phyloP scores from a whole-genome alignment of 2,329 filamentous ascomycete genomes.

The Albifimbria verrucaria region DNA sequence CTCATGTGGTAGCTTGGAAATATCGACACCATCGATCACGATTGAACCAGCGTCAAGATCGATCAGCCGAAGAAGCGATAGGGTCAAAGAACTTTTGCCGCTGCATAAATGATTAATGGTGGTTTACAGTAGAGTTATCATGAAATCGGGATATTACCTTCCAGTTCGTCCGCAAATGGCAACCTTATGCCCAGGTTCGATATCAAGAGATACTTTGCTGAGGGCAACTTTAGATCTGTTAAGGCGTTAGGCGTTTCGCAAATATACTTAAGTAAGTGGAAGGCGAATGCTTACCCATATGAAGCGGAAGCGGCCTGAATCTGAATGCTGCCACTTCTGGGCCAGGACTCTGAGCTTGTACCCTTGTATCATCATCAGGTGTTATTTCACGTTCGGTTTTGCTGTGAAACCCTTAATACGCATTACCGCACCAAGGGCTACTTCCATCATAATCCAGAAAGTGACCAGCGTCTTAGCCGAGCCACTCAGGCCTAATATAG shows the following conservation, averaged over 20 bases:
- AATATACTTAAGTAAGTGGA: too few species aligned
- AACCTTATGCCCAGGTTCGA: conserved; percentile 41
- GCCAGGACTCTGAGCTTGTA: conserved; percentile 27
- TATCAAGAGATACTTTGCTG: conserved; percentile 15
- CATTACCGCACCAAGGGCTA: conserved; percentile 30
- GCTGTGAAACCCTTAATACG: conserved; percentile 30
- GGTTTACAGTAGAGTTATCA: too few species aligned
- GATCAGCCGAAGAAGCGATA: conserved; percentile 45
- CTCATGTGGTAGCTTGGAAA: conserved; percentile 38
- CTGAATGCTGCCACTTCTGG: conserved; percentile 22
- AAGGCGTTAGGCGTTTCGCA: conserved; percentile 20
- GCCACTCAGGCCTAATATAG: conserved; percentile 27
- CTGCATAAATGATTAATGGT: too few species aligned
- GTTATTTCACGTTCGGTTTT: conserved; percentile 13
- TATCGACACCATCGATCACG: conserved; percentile 38
- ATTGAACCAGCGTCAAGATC: conserved; percentile 36
- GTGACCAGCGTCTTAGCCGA: conserved; percentile 33
- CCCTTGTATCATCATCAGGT: conserved; percentile 20
- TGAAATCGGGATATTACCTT: too few species aligned
- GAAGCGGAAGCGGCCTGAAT: too few species aligned
- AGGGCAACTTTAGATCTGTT: conserved; percentile 18
- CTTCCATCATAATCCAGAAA: conserved; percentile 35
- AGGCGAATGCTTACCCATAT: too few species aligned
- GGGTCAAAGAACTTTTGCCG: conserved; percentile 48
- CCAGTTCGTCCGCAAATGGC: conserved; percentile 50